phyloP scores from a whole-genome alignment of 2,329 filamentous ascomycete species.

The Tolypocladium sp. region DNA sequence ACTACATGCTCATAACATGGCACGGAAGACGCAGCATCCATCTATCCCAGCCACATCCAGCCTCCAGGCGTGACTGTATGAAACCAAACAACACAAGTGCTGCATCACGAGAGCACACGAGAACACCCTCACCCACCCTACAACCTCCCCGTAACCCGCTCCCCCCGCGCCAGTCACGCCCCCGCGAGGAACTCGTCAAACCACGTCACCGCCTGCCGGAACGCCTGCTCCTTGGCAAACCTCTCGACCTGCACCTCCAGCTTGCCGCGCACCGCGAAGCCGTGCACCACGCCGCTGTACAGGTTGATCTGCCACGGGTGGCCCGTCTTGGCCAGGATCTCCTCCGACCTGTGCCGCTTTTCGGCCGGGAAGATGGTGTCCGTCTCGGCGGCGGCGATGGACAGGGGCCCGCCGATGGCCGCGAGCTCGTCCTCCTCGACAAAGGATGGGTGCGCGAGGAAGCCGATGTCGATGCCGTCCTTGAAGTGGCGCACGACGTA shows the following conservation, averaged over 20 bases:
- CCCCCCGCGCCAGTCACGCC: background rate
- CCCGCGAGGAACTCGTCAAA: constrained; percentile 45
- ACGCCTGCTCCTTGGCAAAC: constrained; percentile 72
- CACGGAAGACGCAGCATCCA: too few species aligned
- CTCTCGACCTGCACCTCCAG: constrained; percentile 37
- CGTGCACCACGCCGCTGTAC: constrained; percentile 61
- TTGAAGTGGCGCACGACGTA: constrained; percentile 62
- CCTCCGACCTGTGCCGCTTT: constrained; percentile 48
- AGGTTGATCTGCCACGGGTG: constrained; percentile 60
- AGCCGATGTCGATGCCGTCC: constrained; percentile 46
- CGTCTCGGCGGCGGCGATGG: constrained; percentile 54
- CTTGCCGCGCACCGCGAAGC: constrained; percentile 65
- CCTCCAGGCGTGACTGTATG: too few species aligned
- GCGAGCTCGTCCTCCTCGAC: constrained; percentile 50
- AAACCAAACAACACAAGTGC: too few species aligned
- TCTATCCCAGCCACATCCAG: too few species aligned
- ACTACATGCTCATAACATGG: too few species aligned
- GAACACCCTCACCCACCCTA: background rate
- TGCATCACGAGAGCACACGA: background rate
- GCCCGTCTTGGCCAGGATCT: constrained; percentile 42
- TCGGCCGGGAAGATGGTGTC: constrained; percentile 50
- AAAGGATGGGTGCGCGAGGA: constrained; percentile 55
- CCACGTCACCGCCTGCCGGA: constrained; percentile 67
- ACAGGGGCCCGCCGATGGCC: constrained; percentile 45
- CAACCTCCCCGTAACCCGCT: background rate